Percentiles rank a stretch among this genome's conserved stretches.
phyloP scores from a whole-genome alignment of 768 basidiomycete genomes.

The Hortiboletus flavorubellus region DNA sequence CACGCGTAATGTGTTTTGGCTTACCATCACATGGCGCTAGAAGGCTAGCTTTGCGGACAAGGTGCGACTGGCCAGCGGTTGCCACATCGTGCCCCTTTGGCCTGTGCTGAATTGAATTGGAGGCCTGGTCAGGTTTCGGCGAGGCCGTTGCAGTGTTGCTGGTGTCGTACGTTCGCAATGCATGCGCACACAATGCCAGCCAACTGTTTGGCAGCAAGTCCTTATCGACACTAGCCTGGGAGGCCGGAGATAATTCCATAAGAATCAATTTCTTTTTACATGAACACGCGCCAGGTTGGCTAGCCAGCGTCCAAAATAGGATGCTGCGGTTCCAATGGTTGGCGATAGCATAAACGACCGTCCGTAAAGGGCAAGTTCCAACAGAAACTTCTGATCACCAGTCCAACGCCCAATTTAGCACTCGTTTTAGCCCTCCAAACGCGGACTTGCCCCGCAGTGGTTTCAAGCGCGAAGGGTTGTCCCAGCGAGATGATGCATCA shows the following conservation, averaged over 20 bases:
- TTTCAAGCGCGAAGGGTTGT: constrained; percentile 1
- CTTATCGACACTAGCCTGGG: constrained; percentile 3
- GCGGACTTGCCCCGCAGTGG: neutral
- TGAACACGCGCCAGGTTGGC: constrained; percentile 15
- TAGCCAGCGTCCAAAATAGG: constrained; percentile 6
- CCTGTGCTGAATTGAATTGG: neutral
- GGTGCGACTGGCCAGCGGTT: neutral
- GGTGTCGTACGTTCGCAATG: neutral
- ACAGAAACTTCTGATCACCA: constrained; percentile 28
- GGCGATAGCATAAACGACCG: constrained; percentile 16
- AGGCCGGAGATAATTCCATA: constrained; percentile 18
- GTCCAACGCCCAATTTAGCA: constrained; percentile 13
- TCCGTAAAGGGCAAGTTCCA: constrained; percentile 25
- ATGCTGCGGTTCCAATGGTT: constrained; percentile 4
- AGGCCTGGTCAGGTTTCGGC: neutral
- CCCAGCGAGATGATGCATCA: constrained; percentile 11
- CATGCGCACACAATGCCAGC: neutral
- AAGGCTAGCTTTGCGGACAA: neutral
- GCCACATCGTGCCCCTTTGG: neutral
- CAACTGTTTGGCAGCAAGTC: neutral
- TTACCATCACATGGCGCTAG: neutral
- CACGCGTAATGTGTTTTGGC: neutral
- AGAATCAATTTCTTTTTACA: neutral
- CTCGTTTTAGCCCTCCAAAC: constrained; percentile 23
- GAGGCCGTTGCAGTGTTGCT: neutral